Evolutionary conservation across 2,329 filamentous ascomycete species (phyloP), one percentile per base, ranked within the genome.

Genomic region (Trichoderma citrinoviride): DNA sequence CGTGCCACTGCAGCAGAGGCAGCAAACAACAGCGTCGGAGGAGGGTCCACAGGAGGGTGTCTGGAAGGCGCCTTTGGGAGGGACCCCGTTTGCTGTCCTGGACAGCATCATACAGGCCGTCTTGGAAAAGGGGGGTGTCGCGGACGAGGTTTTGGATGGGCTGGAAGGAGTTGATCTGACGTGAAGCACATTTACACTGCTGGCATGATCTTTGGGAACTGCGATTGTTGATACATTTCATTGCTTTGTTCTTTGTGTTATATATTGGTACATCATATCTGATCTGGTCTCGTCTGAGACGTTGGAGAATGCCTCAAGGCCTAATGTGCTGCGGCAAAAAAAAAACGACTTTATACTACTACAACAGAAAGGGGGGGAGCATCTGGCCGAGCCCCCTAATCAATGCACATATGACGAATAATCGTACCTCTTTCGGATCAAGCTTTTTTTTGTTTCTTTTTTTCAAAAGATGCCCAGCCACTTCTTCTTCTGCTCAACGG

Each of bases 51-150:
- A 82, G 23, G 88, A 90, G 66, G 89, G 91, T 2, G 91, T 97
- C 29, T 97, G 94, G 94, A 90, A 87, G 72, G 90, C 93, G 44
- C 90, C 91, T 37, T 78, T 93, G 37, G 94, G 94, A 44, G 94
- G 94, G 2, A 87, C 94, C 43, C 93, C 91, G 80, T 86, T 92
- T 71, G 81, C 79, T 5, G 81, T 95, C 19, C 79, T 98, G 69
- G 85, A 87, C 58, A 82, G 84, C 61, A 91, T 97, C 78, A 87
- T 96, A 66, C 87, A 89, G 74, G 87, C 89, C 74, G 90, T 93
- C 37, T 76, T 96, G 65, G 86, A 90, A 73, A 86, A 84, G 71
- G 90, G 90, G 0, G 92, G 93, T 40, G 89, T 97, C 29, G 92
- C 90, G 4, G 88, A 93, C 69, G 94, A 97, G 76, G 90, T 97